Evolutionary conservation across 352 stramenopile genomes (phyloP).

Genomic region (Globisporangium recalcitrans): DNA sequence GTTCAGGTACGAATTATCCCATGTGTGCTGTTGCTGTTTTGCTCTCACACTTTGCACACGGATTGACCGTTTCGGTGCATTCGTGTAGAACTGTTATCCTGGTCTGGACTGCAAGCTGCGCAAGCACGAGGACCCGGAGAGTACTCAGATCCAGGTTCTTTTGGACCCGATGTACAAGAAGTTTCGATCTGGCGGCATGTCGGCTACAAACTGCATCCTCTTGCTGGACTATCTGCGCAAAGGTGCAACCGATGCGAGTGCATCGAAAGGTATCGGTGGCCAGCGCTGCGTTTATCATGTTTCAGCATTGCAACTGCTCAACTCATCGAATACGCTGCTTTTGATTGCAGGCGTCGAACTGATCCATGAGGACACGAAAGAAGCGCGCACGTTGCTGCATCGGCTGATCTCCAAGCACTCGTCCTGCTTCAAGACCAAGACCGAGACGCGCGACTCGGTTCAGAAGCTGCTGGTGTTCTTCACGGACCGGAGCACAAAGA

Average conservation of each 20-base stretch:
- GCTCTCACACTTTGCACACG: neutral
- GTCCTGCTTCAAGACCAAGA: slow-evolving; percentile 60
- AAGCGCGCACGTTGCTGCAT: slow-evolving; percentile 52
- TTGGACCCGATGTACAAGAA: slow-evolving; percentile 72
- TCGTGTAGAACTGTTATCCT: slow-evolving; percentile 51
- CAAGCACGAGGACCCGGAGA: slow-evolving; percentile 17
- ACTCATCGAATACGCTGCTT: neutral
- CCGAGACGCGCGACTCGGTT: slow-evolving; percentile 34
- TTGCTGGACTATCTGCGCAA: slow-evolving; percentile 58
- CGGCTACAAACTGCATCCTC: slow-evolving; percentile 35
- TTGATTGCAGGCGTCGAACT: slow-evolving; percentile 40
- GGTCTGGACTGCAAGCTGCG: slow-evolving; percentile 57
- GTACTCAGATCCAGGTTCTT: slow-evolving; percentile 39
- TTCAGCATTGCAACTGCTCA: neutral
- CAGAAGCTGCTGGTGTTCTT: slow-evolving; percentile 59
- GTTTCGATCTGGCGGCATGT: slow-evolving; percentile 45
- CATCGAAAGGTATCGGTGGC: slow-evolving; percentile 26
- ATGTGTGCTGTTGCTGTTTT: no score
- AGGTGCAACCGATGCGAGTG: slow-evolving; percentile 29
- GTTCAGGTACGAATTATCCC: slow-evolving; percentile 51
- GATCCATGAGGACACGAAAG: slow-evolving; percentile 55
- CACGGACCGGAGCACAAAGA: slow-evolving; percentile 52
- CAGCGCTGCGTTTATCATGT: neutral
- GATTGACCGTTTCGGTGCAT: neutral
- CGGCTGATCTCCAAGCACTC: slow-evolving; percentile 54